Conservation (phyloP, 306 rosid genomes). For the Dryas drummondii region DNA sequence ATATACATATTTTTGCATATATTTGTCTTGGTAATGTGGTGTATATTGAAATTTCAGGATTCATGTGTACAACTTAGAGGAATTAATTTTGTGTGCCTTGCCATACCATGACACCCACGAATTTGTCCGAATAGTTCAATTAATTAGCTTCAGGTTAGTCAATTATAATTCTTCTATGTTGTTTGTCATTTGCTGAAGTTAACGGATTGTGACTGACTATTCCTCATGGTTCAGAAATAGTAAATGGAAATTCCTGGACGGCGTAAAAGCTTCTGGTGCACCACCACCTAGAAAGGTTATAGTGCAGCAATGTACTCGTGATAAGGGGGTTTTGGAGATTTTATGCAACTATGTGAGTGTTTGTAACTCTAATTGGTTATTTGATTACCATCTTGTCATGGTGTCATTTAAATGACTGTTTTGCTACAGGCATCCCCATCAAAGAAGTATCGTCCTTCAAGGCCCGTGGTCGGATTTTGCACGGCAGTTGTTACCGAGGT, state of each 20-base stretch:
- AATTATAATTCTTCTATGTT: constrained; percentile 15
- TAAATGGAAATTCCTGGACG: constrained; percentile 81
- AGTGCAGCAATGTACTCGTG: constrained; percentile 82
- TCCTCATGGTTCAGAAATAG: constrained; percentile 49
- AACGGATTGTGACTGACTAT: constrained; percentile 27
- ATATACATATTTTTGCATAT: neutral
- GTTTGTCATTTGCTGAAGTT: constrained; percentile 16
- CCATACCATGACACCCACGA: constrained; percentile 87
- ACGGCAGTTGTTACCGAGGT: constrained; percentile 84
- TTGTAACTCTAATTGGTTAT: constrained; percentile 24
- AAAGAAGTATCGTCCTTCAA: constrained; percentile 67
- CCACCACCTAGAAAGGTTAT: constrained; percentile 81
- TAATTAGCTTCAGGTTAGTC: constrained; percentile 67
- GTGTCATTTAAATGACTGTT: constrained; percentile 17
- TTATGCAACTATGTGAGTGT: constrained; percentile 82
- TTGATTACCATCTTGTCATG: constrained; percentile 1
- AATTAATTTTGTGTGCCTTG: constrained; percentile 68
- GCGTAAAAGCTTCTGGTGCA: constrained; percentile 79
- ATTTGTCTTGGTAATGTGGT: constrained; percentile 12
- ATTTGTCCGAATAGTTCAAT: constrained; percentile 73
- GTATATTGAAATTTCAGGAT: constrained; percentile 49
- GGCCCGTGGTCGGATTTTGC: constrained; percentile 63
- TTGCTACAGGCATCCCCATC: constrained; percentile 62
- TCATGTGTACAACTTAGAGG: constrained; percentile 71
- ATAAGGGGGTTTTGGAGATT: constrained; percentile 66